Base-by-base conservation (phyloP, 352 stramenopile species). In the Phytophthora crassamura region DNA sequence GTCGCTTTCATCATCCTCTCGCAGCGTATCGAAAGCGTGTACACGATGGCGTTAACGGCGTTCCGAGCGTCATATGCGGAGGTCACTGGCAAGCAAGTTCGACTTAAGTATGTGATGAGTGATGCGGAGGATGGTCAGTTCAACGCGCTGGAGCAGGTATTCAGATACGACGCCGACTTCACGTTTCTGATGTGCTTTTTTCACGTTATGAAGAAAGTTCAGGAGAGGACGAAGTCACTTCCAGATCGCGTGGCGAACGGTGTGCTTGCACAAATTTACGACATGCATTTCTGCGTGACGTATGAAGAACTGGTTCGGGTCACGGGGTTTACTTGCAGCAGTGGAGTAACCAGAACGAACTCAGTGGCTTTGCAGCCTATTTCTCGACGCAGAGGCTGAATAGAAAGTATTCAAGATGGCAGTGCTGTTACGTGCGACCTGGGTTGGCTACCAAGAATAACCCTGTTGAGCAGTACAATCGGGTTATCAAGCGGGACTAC, bases 181-280 rank as follows among this genome's bases (percentile, higher is more conserved):
- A n/a, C 5, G 0, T 69, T 64, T 11, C 32, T 70, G 9, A 70
- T 74, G 67, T 74, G 59, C 34, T 70, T 67, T 34, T 59, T 68
- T 42, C 57, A 68, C 25, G 45, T 65, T 1, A 43, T 65, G 9
- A 46, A 46, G 5, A 68, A 68, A 15, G 38, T 70, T 40, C 32
- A 65, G 14, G 41, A 70, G 36, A 30, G 32, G 0, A 69, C 47
- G 6, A 46, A 36, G 1, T 12, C 2, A 2, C 59, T 74, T 20
- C n/a, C 53, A 4, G 10, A 53, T 18, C 39, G 46, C 12, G 34
- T 60, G 4, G 32, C n/a, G 5, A 40, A 30, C 15, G 30, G 36
- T 11, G n/a, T 65, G 1, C 42, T 53, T 3, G 33, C 32, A 5
- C 46, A 59, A 22, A 35, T 74, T 6, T 67, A 74, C 60, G 48